Evolutionary conservation across 2,329 filamentous ascomycete species (phyloP).

Genomic region (Talaromyces pinophilus): DNA sequence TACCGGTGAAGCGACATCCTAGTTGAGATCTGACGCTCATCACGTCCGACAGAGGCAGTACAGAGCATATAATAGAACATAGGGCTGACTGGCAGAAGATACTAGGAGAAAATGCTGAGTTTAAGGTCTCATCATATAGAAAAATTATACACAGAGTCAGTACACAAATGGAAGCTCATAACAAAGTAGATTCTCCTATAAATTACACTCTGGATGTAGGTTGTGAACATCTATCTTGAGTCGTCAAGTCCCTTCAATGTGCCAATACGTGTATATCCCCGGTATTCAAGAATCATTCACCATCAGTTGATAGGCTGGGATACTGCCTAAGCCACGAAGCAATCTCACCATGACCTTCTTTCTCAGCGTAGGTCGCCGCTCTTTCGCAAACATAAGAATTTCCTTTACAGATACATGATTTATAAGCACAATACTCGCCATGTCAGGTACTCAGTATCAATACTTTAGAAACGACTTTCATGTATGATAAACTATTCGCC

Average conservation of each 20-base stretch:
- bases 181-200: background rate
- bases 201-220: background rate
- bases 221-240: background rate
- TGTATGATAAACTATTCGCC: no score
- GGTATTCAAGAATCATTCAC: background rate
- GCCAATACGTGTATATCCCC: background rate
- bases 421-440: no score
- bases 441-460: no score
- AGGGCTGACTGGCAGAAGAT: background rate
- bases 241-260: background rate
- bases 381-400: background rate
- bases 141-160: background rate
- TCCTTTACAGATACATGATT: no score
- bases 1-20: background rate
- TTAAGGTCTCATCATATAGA: background rate
- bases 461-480: no score
- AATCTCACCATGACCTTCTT: constrained; percentile 15
- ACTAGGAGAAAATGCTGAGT: background rate
- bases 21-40: background rate
- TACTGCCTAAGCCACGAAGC: constrained; percentile 25
- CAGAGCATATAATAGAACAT: background rate
- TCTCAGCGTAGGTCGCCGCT: constrained; percentile 3
- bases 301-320: constrained; percentile 10
- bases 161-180: background rate
- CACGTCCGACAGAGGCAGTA: background rate